These are phyloP conservation scores for Diaporthe amygdali DNA, from an alignment of 2,329 filamentous ascomycete species.

Conservation along the genomic window DNA sequence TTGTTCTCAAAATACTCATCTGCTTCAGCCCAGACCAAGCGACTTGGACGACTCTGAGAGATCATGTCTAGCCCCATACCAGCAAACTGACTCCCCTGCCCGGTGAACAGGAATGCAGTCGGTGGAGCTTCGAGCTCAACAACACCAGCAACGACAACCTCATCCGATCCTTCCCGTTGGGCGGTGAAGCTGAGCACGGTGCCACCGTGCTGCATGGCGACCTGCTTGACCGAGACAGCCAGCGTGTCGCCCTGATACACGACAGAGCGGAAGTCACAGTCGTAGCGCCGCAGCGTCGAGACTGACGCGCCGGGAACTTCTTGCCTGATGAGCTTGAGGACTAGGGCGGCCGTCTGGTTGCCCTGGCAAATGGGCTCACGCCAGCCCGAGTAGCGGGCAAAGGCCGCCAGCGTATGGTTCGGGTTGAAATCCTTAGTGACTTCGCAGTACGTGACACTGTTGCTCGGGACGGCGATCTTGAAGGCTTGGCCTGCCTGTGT, in stretches of 20 bases:
- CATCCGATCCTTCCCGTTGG: not conserved
- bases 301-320: not conserved
- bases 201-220: not conserved
- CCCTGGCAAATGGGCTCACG: conserved; percentile 98
- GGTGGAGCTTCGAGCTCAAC: conserved; percentile 5
- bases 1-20: conserved; percentile 38
- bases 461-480: conserved; percentile 92
- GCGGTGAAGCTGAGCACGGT: not conserved
- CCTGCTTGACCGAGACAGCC: not conserved
- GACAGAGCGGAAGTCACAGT: not conserved
- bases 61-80: conserved; percentile 51
- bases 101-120: conserved; percentile 45
- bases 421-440: conserved; percentile 99
- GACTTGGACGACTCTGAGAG: not conserved
- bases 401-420: conserved; percentile 97
- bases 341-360: conserved; percentile 98
- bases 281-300: not conserved
- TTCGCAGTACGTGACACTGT: conserved; percentile 82
- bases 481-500: conserved; percentile 88
- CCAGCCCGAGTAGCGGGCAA: conserved; percentile 92
- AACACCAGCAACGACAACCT: not conserved
- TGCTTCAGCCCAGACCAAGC: conserved; percentile 40
- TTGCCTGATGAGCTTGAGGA: conserved; percentile 80
- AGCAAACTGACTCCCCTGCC: conserved; percentile 44
- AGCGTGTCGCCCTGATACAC: not conserved